Conservation (phyloP, 1,139 yeast species). For the Pichia sp. region DNA sequence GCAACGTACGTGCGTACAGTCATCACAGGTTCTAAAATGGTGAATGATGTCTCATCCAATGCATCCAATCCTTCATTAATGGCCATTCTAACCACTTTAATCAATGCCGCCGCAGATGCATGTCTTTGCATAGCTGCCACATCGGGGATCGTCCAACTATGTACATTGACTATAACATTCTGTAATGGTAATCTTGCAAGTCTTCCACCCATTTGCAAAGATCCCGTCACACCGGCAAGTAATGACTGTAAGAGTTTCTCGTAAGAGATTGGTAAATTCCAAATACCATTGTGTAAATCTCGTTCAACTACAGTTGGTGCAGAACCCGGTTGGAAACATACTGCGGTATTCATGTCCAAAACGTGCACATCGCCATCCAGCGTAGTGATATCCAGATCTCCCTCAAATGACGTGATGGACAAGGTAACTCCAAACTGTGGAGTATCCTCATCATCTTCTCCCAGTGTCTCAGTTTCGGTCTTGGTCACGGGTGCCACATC, state of each 20-base stretch:
- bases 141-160: conserved; percentile 44
- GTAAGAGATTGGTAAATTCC: conserved; percentile 44
- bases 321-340: conserved; percentile 21
- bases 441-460: conserved; percentile 8
- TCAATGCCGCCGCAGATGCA: conserved; percentile 31
- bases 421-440: conserved; percentile 30
- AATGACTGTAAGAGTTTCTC: conserved; percentile 49
- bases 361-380: conserved; percentile 25
- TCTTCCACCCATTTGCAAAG: conserved; percentile 74
- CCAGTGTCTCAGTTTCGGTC: conserved; percentile 12
- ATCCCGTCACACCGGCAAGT: conserved; percentile 58
- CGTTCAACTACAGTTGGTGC: conserved; percentile 20
- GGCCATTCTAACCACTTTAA: conserved; percentile 39
- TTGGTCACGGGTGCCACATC: conserved; percentile 4
- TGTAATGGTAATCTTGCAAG: conserved; percentile 57
- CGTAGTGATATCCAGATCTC: conserved; percentile 13
- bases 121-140: conserved; percentile 31
- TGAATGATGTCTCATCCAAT: conserved; percentile 31
- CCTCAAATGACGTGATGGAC: conserved; percentile 45
- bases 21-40: conserved; percentile 85
- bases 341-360: conserved; percentile 31
- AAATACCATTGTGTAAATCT: conserved; percentile 26
- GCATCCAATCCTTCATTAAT: conserved; percentile 32
- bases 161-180: conserved; percentile 49
- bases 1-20: conserved; percentile 59